These are phyloP conservation scores for Pichia heedii DNA, from an alignment of 805 yeast species.

Conservation along the genomic window DNA sequence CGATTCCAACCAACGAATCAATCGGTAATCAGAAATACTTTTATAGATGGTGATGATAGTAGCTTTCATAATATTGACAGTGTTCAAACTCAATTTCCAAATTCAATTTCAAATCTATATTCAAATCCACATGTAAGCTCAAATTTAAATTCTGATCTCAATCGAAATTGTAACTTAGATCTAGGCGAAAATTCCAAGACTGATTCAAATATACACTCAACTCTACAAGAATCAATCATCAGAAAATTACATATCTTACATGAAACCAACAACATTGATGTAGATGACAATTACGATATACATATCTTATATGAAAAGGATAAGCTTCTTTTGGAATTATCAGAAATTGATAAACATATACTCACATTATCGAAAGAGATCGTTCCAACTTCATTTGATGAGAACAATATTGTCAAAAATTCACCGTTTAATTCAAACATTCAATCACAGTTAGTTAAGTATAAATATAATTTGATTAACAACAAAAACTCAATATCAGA, in stretches of 20 bases:
- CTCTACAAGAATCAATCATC: not conserved
- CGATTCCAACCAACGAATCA: not conserved
- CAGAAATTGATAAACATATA: not conserved
- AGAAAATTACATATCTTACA: not conserved
- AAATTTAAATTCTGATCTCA: no score
- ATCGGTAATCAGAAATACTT: no score
- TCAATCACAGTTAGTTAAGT: no score
- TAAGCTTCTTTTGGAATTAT: not conserved
- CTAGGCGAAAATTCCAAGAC: no score
- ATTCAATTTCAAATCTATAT: no score
- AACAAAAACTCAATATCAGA: constrained; percentile 6
- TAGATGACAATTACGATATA: not conserved
- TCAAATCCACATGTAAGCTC: no score
- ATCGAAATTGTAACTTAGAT: not conserved
- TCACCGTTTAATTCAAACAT: no score
- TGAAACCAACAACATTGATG: no score
- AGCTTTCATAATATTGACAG: no score
- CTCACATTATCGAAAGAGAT: not conserved
- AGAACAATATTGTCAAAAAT: no score
- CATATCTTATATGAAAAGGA: not conserved
- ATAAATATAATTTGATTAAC: constrained; percentile 3
- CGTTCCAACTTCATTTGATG: not conserved
- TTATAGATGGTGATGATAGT: no score
- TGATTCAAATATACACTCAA: not conserved
- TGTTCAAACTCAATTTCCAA: no score